phyloP scores from a whole-genome alignment of 257 asterid genomes.

The Lithospermum erythrorhizon region DNA sequence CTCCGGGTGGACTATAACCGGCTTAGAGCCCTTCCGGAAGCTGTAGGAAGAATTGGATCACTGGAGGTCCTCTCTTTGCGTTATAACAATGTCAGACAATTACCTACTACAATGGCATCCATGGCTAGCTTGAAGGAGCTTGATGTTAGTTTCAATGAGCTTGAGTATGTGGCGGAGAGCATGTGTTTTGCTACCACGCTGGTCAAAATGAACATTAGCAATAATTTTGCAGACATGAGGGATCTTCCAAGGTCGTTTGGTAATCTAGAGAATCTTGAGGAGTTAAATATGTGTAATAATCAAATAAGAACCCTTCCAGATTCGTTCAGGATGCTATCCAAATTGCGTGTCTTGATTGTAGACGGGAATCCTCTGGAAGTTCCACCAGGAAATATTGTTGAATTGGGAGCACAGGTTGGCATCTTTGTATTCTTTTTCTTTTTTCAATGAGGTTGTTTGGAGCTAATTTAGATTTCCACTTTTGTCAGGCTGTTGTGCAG shows the following conservation, averaged over 20 bases:
- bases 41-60: slow-evolving; percentile 58
- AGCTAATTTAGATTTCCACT: slow-evolving; percentile 13
- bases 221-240: slow-evolving; percentile 70
- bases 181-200: slow-evolving; percentile 79
- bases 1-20: slow-evolving; percentile 66
- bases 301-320: slow-evolving; percentile 73
- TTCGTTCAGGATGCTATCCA: slow-evolving; percentile 64
- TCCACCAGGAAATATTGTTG: slow-evolving; percentile 49
- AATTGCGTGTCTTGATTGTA: slow-evolving; percentile 39
- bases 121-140: slow-evolving; percentile 55
- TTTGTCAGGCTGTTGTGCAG: slow-evolving; percentile 60
- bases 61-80: slow-evolving; percentile 68
- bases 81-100: slow-evolving; percentile 54
- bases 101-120: slow-evolving; percentile 85
- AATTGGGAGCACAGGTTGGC: slow-evolving; percentile 66
- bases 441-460: neutral
- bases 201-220: slow-evolving; percentile 73
- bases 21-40: slow-evolving; percentile 88
- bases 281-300: slow-evolving; percentile 74
- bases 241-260: slow-evolving; percentile 78
- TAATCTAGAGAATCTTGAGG: slow-evolving; percentile 77
- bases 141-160: slow-evolving; percentile 70
- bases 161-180: slow-evolving; percentile 79
- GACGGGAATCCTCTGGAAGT: slow-evolving; percentile 75
- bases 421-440: neutral